These are phyloP conservation scores for Carex scoparia DNA, from an alignment of 176 grass and related monocot genomes.

Conservation along the genomic window DNA sequence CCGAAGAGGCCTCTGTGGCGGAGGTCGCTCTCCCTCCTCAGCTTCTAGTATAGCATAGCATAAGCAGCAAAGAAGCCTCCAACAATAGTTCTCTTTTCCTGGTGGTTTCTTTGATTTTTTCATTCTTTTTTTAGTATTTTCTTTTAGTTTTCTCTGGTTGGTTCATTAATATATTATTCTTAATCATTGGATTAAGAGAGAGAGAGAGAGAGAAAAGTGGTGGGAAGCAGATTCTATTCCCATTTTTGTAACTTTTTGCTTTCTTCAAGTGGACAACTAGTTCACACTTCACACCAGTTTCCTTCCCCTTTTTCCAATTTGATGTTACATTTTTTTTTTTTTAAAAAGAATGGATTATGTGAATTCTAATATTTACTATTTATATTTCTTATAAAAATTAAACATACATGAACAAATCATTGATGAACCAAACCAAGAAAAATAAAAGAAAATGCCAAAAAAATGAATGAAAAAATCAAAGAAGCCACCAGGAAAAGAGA, in stretches of 20 bases:
- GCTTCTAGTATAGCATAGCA: constrained; percentile 3
- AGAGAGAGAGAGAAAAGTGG: no score
- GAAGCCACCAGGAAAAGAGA: background rate
- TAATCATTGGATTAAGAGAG: background rate
- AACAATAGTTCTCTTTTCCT: background rate
- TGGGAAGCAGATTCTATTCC: background rate
- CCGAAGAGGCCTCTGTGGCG: background rate
- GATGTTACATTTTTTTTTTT: no score
- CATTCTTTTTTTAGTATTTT: background rate
- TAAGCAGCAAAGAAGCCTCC: background rate
- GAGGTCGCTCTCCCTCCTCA: background rate
- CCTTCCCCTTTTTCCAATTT: background rate
- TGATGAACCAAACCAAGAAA: background rate
- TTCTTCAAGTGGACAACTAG: background rate
- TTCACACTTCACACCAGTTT: background rate
- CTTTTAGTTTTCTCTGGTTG: background rate
- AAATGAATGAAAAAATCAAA: background rate
- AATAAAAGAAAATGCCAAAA: background rate
- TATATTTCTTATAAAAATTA: no score
- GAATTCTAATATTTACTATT: no score
- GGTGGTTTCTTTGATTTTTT: background rate
- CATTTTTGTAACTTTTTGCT: background rate
- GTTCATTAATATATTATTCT: background rate
- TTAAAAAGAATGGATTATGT: no score
- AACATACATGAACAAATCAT: background rate